These are phyloP conservation scores for Zygoascus sp. DNA, from an alignment of 1,139 yeast species.

Conservation along the genomic window DNA sequence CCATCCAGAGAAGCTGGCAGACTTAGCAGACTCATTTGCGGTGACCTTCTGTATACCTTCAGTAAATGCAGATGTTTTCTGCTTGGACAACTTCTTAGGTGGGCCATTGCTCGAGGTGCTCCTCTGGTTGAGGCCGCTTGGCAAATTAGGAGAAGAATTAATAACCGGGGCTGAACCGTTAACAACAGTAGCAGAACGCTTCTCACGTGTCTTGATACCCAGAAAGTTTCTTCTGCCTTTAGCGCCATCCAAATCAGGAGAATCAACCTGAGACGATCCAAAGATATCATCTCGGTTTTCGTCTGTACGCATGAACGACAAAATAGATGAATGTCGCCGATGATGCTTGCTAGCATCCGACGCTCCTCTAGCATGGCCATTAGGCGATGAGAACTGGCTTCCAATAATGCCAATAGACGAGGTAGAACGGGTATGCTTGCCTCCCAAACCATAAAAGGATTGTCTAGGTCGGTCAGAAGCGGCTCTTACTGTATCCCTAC, in stretches of 20 bases:
- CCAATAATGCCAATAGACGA: constrained; percentile 6
- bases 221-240: constrained; percentile 9
- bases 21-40: constrained; percentile 72
- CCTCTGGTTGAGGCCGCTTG: constrained; percentile 9
- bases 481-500: constrained; percentile 21
- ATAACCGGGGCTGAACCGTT: constrained; percentile 18
- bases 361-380: constrained; percentile 1
- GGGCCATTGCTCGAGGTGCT: constrained; percentile 12
- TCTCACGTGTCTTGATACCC: constrained; percentile 8
- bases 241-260: constrained; percentile 4
- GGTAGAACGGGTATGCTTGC: constrained; percentile 20
- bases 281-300: constrained; percentile 4
- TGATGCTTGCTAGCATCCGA: constrained; percentile 15
- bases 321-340: constrained; percentile 22
- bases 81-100: constrained; percentile 28
- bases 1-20: constrained; percentile 87
- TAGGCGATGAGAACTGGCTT: background rate
- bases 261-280: background rate
- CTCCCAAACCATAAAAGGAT: constrained; percentile 12
- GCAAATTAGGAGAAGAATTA: constrained; percentile 10
- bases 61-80: constrained; percentile 80
- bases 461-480: background rate
- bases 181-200: constrained; percentile 12
- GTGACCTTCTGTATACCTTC: constrained; percentile 80
- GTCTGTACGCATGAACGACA: constrained; percentile 19